Evolutionary conservation across 805 yeast genomes (phyloP).

Genomic region (Barnettozyma pratensis): DNA sequence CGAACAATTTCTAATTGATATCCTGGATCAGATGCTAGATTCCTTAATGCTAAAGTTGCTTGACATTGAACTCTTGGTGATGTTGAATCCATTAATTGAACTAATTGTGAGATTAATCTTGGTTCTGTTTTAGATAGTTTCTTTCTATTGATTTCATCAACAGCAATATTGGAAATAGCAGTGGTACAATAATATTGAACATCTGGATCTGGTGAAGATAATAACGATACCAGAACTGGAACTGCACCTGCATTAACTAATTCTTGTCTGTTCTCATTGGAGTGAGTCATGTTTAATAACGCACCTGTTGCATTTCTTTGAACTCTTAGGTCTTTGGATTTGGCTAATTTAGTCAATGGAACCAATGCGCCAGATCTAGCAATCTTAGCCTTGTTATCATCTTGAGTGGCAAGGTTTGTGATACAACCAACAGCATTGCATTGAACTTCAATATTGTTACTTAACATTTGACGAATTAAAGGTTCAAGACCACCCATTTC

Average conservation of each 20-base stretch:
- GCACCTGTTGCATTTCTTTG: constrained; percentile 99
- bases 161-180: constrained; percentile 94
- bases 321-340: constrained; percentile 89
- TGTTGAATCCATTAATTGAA: constrained; percentile 86
- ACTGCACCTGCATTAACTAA: constrained; percentile 97
- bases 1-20: constrained; percentile 95
- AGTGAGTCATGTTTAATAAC: constrained; percentile 94
- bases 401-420: constrained; percentile 96
- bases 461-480: constrained; percentile 94
- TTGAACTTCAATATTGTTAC: constrained; percentile 94
- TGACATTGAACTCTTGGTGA: constrained; percentile 97
- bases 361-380: constrained; percentile 95
- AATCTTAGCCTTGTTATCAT: constrained; percentile 91
- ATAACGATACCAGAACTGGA: constrained; percentile 85
- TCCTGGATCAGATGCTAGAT: constrained; percentile 91
- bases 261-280: constrained; percentile 93
- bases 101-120: constrained; percentile 80
- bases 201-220: constrained; percentile 86
- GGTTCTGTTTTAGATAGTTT: constrained; percentile 90
- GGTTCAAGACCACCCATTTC: constrained; percentile 99
- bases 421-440: constrained; percentile 99
- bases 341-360: constrained; percentile 91
- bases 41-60: constrained; percentile 93
- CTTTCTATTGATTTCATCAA: constrained; percentile 86
- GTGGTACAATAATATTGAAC: constrained; percentile 98